These are phyloP conservation scores for Triangularia setosa DNA, from an alignment of 2,329 filamentous ascomycete genomes.

Conservation along the genomic window DNA sequence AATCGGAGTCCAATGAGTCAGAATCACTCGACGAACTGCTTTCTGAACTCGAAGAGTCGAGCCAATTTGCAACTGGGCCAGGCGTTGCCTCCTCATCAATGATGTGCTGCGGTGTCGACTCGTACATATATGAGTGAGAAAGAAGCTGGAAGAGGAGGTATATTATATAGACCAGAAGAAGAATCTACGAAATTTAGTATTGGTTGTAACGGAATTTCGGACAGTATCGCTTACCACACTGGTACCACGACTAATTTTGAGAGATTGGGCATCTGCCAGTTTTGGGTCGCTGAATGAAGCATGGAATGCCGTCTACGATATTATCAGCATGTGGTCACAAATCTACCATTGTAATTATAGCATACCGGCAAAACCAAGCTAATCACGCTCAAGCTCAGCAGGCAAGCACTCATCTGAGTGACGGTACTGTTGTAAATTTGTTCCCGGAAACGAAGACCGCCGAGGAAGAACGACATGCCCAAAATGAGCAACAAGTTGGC, in stretches of 20 bases:
- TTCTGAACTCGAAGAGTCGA: constrained; percentile 65
- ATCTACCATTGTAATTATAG: constrained; percentile 30
- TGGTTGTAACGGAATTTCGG: constrained; percentile 3
- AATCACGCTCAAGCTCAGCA: constrained; percentile 85
- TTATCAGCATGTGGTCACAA: constrained; percentile 1
- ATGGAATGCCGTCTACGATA: constrained; percentile 74
- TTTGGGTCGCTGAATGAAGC: constrained; percentile 67
- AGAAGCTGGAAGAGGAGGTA: constrained; percentile 90
- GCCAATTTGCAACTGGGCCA: constrained; percentile 75
- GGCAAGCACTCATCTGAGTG: constrained; percentile 92
- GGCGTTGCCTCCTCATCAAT: constrained; percentile 89
- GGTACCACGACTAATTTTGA: constrained; percentile 85
- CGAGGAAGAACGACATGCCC: constrained; percentile 86
- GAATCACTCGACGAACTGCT: constrained; percentile 55
- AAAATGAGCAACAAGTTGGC: constrained; percentile 84
- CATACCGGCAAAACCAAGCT: constrained; percentile 77
- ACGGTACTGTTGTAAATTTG: constrained; percentile 95
- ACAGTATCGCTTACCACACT: constrained; percentile 61
- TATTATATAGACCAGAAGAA: constrained; percentile 75
- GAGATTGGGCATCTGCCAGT: constrained; percentile 64
- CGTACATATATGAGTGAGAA: constrained; percentile 87
- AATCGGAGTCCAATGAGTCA: constrained; percentile 67
- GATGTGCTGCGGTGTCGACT: constrained; percentile 85
- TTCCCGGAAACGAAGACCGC: constrained; percentile 81
- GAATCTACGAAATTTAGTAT: constrained; percentile 46